Evolutionary conservation across 2,329 filamentous ascomycete species (phyloP).

Genomic region (Alternaria gansuensis): DNA sequence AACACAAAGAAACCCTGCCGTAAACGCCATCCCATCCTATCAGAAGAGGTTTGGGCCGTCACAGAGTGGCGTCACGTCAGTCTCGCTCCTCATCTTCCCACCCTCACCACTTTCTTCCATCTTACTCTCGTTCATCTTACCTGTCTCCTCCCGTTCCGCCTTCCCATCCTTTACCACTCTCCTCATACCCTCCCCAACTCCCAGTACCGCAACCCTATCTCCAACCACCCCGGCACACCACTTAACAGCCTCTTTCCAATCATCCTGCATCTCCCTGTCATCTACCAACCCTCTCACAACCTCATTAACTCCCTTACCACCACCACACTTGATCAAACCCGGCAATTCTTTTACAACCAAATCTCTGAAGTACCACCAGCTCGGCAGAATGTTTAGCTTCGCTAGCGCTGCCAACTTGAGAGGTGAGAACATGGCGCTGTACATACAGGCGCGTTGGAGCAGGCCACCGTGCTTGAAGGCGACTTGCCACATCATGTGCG

Average conservation of each 20-base stretch:
- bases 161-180: background rate
- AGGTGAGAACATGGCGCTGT: slow-evolving; percentile 19
- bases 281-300: background rate
- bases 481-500: slow-evolving; percentile 29
- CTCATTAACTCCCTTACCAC: no score
- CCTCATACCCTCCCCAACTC: background rate
- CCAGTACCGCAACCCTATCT: background rate
- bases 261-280: slow-evolving; percentile 21
- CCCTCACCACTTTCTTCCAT: background rate
- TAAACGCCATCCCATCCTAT: no score
- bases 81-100: background rate
- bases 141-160: background rate
- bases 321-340: background rate
- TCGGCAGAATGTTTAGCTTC: slow-evolving; percentile 30
- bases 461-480: slow-evolving; percentile 14
- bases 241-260: slow-evolving; percentile 9
- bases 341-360: background rate
- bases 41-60: no score
- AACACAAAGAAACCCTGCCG: no score
- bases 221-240: background rate
- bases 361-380: slow-evolving; percentile 34
- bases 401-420: slow-evolving; percentile 31
- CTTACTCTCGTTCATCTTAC: no score
- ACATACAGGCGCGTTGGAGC: slow-evolving; percentile 16
- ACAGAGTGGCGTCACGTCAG: no score